These are phyloP conservation scores for Fusarium sp. DNA, from an alignment of 2,329 filamentous ascomycete species.

Conservation along the genomic window DNA sequence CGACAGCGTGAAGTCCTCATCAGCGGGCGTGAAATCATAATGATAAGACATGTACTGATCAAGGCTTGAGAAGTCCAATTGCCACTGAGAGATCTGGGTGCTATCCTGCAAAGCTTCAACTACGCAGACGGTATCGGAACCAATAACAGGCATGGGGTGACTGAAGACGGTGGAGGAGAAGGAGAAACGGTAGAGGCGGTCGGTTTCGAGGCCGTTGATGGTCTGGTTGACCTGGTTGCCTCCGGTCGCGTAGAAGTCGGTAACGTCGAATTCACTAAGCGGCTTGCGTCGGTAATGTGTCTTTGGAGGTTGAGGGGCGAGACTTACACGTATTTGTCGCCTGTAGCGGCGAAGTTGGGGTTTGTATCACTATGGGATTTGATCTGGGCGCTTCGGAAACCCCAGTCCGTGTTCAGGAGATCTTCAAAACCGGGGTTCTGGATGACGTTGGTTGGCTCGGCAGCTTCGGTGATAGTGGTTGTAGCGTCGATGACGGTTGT, in stretches of 20 bases:
- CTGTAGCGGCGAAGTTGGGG: neutral
- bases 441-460: neutral
- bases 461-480: neutral
- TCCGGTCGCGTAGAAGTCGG: neutral
- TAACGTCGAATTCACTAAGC: neutral
- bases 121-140: neutral
- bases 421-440: neutral
- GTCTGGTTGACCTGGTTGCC: slow-evolving; percentile 5
- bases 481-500: neutral
- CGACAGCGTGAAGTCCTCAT: neutral
- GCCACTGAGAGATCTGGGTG: neutral
- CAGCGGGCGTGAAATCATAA: neutral
- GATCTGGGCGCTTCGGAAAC: neutral
- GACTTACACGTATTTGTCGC: neutral
- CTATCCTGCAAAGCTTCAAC: neutral
- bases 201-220: neutral
- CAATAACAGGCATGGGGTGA: neutral
- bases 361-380: too few relatives aligned
- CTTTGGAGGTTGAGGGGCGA: rapidly evolving
- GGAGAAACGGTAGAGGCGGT: neutral
- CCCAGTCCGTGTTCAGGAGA: neutral
- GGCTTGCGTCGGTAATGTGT: rapidly evolving
- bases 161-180: neutral
- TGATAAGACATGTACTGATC: neutral
- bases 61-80: rapidly evolving